phyloP scores from a whole-genome alignment of 2,329 filamentous ascomycete species.

The Lasiodiplodia citricola region DNA sequence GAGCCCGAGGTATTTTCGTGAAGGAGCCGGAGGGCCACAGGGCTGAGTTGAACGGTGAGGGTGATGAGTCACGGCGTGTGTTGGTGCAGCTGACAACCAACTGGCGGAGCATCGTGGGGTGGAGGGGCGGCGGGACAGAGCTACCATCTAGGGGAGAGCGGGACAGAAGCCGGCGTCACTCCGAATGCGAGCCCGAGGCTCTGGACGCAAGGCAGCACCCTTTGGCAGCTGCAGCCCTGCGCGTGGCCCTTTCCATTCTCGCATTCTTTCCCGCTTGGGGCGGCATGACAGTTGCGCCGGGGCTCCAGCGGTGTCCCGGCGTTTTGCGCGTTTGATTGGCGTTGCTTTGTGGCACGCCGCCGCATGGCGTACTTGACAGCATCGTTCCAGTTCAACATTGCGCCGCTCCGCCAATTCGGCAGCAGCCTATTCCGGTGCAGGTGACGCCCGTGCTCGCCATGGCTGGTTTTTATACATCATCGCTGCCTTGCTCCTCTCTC shows the following conservation, averaged over 20 bases:
- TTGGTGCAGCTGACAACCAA: not conserved
- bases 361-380: slow-evolving; percentile 5
- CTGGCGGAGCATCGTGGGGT: not conserved
- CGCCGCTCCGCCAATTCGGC: not conserved
- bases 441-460: not conserved
- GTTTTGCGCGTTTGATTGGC: slow-evolving; percentile 1
- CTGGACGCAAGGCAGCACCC: slow-evolving; percentile 1
- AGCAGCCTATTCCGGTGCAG: not conserved
- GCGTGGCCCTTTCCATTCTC: not conserved
- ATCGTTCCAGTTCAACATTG: not conserved
- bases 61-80: slow-evolving; percentile 2
- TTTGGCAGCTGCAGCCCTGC: not conserved
- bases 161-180: no score
- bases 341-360: not conserved
- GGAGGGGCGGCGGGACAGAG: not conserved
- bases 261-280: not conserved
- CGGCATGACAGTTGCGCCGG: not conserved
- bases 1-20: not conserved
- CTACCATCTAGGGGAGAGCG: no score
- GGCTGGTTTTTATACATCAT: slow-evolving; percentile 1
- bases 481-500: not conserved
- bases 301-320: not conserved
- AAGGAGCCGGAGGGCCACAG: not conserved
- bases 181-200: slow-evolving; percentile 8
- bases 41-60: not conserved